Evolutionary conservation across 75 land plant genomes (phyloP).

Genomic region (Pseudotsuga menziesii): DNA sequence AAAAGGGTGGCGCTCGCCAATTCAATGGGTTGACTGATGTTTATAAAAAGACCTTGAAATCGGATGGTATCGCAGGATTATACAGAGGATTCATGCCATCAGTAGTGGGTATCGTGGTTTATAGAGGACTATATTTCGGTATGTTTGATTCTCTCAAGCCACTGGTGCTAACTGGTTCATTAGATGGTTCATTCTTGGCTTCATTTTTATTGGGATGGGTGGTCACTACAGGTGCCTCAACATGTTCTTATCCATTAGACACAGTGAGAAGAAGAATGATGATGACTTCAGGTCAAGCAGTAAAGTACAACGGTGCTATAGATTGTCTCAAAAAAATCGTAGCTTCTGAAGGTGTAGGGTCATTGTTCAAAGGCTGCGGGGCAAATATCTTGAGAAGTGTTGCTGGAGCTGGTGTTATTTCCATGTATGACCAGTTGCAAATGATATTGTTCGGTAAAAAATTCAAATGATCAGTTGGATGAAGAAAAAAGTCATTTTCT

Average conservation of each 20-base stretch:
- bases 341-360: slow-evolving; percentile 44
- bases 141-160: slow-evolving; percentile 78
- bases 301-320: slow-evolving; percentile 42
- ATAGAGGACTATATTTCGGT: slow-evolving; percentile 72
- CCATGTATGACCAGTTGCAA: slow-evolving; percentile 53
- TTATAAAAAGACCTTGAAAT: slow-evolving; percentile 50
- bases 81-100: slow-evolving; percentile 70
- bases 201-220: slow-evolving; percentile 73
- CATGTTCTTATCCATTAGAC: slow-evolving; percentile 72
- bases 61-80: slow-evolving; percentile 67
- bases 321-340: slow-evolving; percentile 58
- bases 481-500: no score
- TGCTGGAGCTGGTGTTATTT: slow-evolving; percentile 75
- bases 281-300: slow-evolving; percentile 62
- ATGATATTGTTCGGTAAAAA: no score
- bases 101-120: slow-evolving; percentile 66
- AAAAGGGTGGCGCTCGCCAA: slow-evolving; percentile 63
- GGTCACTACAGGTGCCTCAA: slow-evolving; percentile 53
- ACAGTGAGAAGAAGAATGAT: slow-evolving; percentile 73
- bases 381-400: slow-evolving; percentile 73
- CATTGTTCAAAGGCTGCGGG: slow-evolving; percentile 54
- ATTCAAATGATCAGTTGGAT: no score
- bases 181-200: slow-evolving; percentile 55
- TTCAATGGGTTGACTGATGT: slow-evolving; percentile 72
- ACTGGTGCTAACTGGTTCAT: slow-evolving; percentile 51